Evolutionary conservation across 768 basidiomycete species (phyloP).

Genomic region (Dacryopinax spathularia): DNA sequence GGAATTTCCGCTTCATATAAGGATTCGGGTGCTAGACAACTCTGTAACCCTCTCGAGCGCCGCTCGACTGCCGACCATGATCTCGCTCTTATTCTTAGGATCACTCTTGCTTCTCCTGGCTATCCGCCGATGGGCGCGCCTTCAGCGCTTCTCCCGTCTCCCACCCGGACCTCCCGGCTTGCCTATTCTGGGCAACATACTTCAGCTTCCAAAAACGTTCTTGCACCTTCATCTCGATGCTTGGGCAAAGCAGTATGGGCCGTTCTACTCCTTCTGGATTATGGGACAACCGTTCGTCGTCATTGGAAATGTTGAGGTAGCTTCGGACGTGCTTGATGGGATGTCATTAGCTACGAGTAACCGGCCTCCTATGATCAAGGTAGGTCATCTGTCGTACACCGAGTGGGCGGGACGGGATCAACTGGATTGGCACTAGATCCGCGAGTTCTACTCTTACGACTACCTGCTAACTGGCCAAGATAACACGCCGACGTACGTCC

Average conservation of each 20-base stretch:
- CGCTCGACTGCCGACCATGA: too few relatives aligned
- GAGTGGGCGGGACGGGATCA: not conserved
- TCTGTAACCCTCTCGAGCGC: too few relatives aligned
- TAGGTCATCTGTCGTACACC: not conserved
- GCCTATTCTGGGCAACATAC: constrained; percentile 11
- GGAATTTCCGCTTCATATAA: too few relatives aligned
- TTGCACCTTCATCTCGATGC: constrained; percentile 3
- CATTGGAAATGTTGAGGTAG: not conserved
- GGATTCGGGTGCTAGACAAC: too few relatives aligned
- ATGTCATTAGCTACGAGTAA: not conserved
- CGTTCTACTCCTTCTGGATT: not conserved
- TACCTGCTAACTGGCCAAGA: too few relatives aligned
- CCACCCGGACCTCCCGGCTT: constrained; percentile 11
- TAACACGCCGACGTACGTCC: too few relatives aligned
- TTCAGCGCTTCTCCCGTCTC: too few relatives aligned
- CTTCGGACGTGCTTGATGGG: not conserved
- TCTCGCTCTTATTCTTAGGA: too few relatives aligned
- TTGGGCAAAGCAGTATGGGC: constrained; percentile 11
- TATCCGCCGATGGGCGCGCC: too few relatives aligned
- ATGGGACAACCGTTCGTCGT: not conserved
- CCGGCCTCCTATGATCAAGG: not conserved
- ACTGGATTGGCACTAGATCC: not conserved
- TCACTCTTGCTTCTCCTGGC: too few relatives aligned
- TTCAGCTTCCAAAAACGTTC: constrained; percentile 7
- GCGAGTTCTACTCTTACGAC: not conserved